Conservation (phyloP, 106 monocot genomes). For the Alisma plantagoaquatica region DNA sequence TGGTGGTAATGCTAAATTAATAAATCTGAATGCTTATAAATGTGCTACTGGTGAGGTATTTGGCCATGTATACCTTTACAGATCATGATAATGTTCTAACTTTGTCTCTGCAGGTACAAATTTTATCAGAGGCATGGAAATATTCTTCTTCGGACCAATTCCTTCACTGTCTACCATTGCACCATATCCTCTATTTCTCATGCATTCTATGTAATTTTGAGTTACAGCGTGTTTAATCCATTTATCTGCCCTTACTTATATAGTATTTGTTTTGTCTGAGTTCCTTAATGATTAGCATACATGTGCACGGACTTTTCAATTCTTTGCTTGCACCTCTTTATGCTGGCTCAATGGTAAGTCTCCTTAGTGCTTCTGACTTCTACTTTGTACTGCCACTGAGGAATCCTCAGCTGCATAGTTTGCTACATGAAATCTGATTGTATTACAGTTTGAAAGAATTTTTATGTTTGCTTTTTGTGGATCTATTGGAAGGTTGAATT, state of each 20-base stretch:
- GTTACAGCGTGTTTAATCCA: too few species aligned
- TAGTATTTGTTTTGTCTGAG: background rate
- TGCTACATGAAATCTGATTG: too few species aligned
- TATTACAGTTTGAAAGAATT: background rate
- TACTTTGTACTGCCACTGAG: background rate
- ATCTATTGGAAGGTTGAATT: slow-evolving; percentile 79
- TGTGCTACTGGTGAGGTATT: too few species aligned
- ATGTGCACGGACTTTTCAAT: slow-evolving; percentile 99
- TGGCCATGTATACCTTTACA: background rate
- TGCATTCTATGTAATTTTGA: too few species aligned
- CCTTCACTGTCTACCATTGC: slow-evolving; percentile 83
- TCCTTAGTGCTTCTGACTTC: background rate
- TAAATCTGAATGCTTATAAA: too few species aligned
- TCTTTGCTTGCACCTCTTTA: slow-evolving; percentile 89
- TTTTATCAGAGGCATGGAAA: slow-evolving; percentile 86
- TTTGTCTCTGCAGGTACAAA: slow-evolving; percentile 56
- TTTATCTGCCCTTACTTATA: too few species aligned
- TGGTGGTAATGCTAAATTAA: too few species aligned
- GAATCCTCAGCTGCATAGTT: too few species aligned
- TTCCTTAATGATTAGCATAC: slow-evolving; percentile 66
- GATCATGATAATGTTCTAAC: background rate
- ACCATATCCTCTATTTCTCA: slow-evolving; percentile 91
- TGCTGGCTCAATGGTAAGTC: slow-evolving; percentile 79
- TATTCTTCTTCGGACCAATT: slow-evolving; percentile 62
- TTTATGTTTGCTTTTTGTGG: background rate